Evolutionary conservation across 306 rosid species (phyloP).

Genomic region (Spatholobus suberectus): DNA sequence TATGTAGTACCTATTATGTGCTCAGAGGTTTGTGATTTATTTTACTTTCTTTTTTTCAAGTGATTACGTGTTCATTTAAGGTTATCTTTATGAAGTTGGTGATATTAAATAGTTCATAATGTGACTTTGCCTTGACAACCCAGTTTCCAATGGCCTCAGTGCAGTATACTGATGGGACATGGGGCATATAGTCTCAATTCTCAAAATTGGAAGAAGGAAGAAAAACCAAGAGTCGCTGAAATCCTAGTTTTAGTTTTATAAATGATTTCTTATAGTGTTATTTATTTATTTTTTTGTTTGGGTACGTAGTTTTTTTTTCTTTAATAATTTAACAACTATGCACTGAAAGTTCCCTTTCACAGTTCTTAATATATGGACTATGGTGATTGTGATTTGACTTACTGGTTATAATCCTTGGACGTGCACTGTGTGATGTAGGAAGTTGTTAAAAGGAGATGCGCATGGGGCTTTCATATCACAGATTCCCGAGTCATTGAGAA

Average conservation of each 20-base stretch:
- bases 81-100: background rate
- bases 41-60: too few species aligned
- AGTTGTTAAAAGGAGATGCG: constrained; percentile 62
- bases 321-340: background rate
- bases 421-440: constrained; percentile 62
- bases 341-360: constrained; percentile 7
- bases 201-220: constrained; percentile 1
- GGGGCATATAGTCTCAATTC: background rate
- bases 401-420: constrained; percentile 23
- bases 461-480: constrained; percentile 57
- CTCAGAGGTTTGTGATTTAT: too few species aligned
- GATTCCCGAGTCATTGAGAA: constrained; percentile 74
- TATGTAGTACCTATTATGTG: background rate
- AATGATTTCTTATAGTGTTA: background rate
- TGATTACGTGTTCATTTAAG: background rate
- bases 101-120: background rate
- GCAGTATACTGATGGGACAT: background rate
- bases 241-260: background rate
- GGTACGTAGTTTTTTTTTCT: background rate
- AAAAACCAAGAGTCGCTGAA: constrained; percentile 6
- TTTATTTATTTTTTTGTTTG: background rate
- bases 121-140: constrained; percentile 22
- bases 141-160: constrained; percentile 3
- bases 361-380: constrained; percentile 21
- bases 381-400: constrained; percentile 31